Evolutionary conservation across 495 filamentous ascomycete genomes (phyloP).

Genomic region (Zalerion maritima): DNA sequence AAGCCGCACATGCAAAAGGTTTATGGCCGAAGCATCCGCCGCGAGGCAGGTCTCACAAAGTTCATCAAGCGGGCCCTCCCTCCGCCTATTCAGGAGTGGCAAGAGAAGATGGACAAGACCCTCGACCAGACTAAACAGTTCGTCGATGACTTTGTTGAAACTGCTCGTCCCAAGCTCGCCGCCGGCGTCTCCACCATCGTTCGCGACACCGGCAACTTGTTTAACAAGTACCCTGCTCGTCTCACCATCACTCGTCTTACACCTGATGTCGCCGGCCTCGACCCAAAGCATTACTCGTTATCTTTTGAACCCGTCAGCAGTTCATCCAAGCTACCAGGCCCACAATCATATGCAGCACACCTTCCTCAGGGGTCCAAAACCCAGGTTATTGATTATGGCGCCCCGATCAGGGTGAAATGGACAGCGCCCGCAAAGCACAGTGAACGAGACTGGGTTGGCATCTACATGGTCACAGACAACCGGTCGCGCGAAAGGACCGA

Average conservation of each 20-base stretch:
- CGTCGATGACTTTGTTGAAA: constrained; percentile 79
- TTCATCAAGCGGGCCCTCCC: constrained; percentile 82
- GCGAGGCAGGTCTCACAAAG: constrained; percentile 80
- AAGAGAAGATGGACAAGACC: constrained; percentile 75
- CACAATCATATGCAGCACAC: constrained; percentile 18
- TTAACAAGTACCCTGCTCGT: constrained; percentile 79
- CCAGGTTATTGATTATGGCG: constrained; percentile 72
- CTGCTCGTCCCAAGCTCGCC: constrained; percentile 74
- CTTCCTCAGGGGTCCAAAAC: constrained; percentile 45
- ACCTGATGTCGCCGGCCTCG: constrained; percentile 68
- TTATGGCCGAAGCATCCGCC: constrained; percentile 70
- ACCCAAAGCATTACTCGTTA: constrained; percentile 69
- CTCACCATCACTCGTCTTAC: constrained; percentile 73
- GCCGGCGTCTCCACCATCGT: constrained; percentile 76
- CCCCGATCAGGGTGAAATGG: constrained; percentile 85
- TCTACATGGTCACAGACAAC: constrained; percentile 92
- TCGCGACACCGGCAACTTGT: constrained; percentile 72
- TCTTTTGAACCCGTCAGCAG: constrained; percentile 44
- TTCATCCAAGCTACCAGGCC: constrained; percentile 10
- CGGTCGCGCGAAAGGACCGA: constrained; percentile 67
- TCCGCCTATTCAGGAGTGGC: constrained; percentile 53
- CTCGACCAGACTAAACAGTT: constrained; percentile 72
- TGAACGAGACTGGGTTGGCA: constrained; percentile 87
- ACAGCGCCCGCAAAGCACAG: constrained; percentile 81
- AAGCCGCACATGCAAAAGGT: constrained; percentile 98